Evolutionary conservation across 148 eudicot species (phyloP).

Genomic region (Chenopodium formosanum): DNA sequence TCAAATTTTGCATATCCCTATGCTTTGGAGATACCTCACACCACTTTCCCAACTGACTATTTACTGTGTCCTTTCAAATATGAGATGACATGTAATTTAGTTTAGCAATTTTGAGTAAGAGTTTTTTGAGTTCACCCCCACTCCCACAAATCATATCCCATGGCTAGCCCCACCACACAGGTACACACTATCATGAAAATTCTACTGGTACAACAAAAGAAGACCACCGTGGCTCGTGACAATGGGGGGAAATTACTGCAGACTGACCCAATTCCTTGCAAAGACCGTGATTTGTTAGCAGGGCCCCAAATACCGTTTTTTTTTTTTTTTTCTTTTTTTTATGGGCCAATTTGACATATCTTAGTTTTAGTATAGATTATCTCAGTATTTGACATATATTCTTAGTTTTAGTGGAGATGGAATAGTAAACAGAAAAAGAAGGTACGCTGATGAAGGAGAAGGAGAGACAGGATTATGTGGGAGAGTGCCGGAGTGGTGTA

Average conservation of each 20-base stretch:
- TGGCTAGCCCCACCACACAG: background rate
- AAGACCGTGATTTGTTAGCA: background rate
- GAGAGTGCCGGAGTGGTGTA: background rate
- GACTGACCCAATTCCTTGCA: background rate
- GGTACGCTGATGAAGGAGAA: background rate
- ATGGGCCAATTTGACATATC: too few relatives aligned
- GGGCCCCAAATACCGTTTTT: background rate
- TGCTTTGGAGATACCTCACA: background rate
- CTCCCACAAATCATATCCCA: background rate
- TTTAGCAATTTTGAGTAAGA: background rate
- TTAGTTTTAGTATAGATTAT: background rate
- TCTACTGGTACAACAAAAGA: background rate
- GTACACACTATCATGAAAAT: background rate
- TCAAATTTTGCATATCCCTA: background rate
- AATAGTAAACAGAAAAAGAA: background rate
- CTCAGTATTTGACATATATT: too few relatives aligned
- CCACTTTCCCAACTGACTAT: background rate
- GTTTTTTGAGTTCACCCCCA: background rate
- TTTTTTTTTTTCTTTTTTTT: too few relatives aligned
- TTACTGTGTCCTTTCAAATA: background rate
- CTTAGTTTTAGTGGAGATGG: background rate
- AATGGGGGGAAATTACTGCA: background rate
- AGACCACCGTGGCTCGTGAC: background rate
- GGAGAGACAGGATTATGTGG: background rate
- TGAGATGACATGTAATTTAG: background rate